A percentile compares a stretch with the other conserved stretches of the same genome.
Evolutionary conservation across 495 filamentous ascomycete species (phyloP).

Genomic region (Lasiosphaeria miniovina): DNA sequence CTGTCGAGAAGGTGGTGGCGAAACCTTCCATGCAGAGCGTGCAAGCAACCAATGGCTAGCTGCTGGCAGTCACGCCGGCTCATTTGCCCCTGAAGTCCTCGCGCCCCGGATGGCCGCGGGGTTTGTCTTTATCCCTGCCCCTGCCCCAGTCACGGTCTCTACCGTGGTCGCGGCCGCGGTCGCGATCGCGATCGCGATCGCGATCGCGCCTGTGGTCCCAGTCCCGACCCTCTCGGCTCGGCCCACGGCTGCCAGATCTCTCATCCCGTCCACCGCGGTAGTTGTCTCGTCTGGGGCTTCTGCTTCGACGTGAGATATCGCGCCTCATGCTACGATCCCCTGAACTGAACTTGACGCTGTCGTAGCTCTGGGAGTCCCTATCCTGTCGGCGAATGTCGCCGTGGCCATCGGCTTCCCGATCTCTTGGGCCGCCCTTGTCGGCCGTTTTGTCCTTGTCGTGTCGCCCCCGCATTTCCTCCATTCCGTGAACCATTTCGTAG

Average conservation of each 20-base stretch:
- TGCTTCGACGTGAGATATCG: slow-evolving; percentile 31
- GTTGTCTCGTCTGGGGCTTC: slow-evolving; percentile 37
- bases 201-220: slow-evolving; percentile 21
- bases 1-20: background rate
- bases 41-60: slow-evolving; percentile 6
- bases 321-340: slow-evolving; percentile 19
- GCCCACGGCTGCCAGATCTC: slow-evolving; percentile 6
- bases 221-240: slow-evolving; percentile 25
- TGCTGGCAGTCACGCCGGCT: slow-evolving; percentile 1
- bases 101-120: slow-evolving; percentile 9
- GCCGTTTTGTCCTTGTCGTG: slow-evolving; percentile 31
- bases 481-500: slow-evolving; percentile 83
- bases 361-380: slow-evolving; percentile 16
- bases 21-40: background rate
- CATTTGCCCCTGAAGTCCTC: slow-evolving; percentile 20
- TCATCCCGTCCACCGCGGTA: slow-evolving; percentile 25
- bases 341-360: slow-evolving; percentile 10
- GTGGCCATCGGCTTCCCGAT: slow-evolving; percentile 1
- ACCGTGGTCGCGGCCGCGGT: slow-evolving; percentile 6
- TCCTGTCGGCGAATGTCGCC: slow-evolving; percentile 12
- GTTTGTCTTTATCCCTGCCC: background rate
- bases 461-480: slow-evolving; percentile 56
- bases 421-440: slow-evolving; percentile 8
- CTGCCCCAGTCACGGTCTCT: background rate
- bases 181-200: slow-evolving; percentile 21